phyloP scores from a whole-genome alignment of 2,329 filamentous ascomycete species.

The Sporothrix sp. region DNA sequence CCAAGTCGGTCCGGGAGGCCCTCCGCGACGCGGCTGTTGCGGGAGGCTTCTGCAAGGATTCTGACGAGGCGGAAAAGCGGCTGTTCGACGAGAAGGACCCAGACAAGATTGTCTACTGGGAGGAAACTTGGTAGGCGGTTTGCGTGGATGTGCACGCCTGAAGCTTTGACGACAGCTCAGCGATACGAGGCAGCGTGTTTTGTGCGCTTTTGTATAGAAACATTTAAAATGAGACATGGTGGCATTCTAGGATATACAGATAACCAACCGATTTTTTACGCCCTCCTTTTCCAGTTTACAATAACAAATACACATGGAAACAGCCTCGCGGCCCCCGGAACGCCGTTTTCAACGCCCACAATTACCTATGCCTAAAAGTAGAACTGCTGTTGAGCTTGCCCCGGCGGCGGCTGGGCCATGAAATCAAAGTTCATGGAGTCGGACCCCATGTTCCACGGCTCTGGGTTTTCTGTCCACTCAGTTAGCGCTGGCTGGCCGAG shows the following conservation, averaged over 20 bases:
- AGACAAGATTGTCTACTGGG: conserved; percentile 39
- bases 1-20: conserved; percentile 42
- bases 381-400: conserved; percentile 45
- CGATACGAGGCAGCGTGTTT: too few species aligned
- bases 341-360: too few species aligned
- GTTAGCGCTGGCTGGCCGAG: conserved; percentile 1
- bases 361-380: conserved; percentile 42
- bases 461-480: conserved; percentile 41
- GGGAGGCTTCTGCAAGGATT: conserved; percentile 23
- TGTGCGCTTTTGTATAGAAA: too few species aligned
- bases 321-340: too few species aligned
- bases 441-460: conserved; percentile 47
- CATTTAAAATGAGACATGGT: too few species aligned
- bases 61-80: conserved; percentile 29
- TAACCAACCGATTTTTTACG: too few species aligned
- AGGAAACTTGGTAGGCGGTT: conserved; percentile 46
- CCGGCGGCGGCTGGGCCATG: conserved; percentile 47
- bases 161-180: too few species aligned
- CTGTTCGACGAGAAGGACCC: conserved; percentile 17
- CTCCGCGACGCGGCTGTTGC: conserved; percentile 40
- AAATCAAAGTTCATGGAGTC: conserved; percentile 54
- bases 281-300: too few species aligned
- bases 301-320: too few species aligned
- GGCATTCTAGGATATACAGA: too few species aligned
- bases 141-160: neutral